These are phyloP conservation scores for Kodamaea lidongshanica DNA, from an alignment of 805 yeast genomes.

Conservation along the genomic window DNA sequence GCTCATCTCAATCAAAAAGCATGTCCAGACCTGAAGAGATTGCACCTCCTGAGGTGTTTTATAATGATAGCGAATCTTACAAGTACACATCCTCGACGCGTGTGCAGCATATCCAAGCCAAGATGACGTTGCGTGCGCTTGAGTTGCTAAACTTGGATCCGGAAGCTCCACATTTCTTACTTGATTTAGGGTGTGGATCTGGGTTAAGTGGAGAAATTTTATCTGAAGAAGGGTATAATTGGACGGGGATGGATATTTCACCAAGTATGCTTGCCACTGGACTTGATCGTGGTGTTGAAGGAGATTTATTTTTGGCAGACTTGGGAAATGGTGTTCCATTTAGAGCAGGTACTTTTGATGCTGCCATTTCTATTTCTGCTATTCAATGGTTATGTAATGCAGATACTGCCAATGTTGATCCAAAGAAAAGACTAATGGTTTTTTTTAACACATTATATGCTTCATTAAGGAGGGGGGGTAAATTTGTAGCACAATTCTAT, in stretches of 20 bases:
- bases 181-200: slow-evolving; percentile 96
- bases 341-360: slow-evolving; percentile 94
- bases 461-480: slow-evolving; percentile 85
- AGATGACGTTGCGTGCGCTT: slow-evolving; percentile 90
- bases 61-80: slow-evolving; percentile 81
- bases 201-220: slow-evolving; percentile 93
- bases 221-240: slow-evolving; percentile 86
- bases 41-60: slow-evolving; percentile 95
- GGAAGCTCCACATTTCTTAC: slow-evolving; percentile 56
- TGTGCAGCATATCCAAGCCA: slow-evolving; percentile 97
- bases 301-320: slow-evolving; percentile 86
- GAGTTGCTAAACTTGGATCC: slow-evolving; percentile 72
- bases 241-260: slow-evolving; percentile 96
- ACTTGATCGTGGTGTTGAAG: slow-evolving; percentile 84
- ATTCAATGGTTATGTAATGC: slow-evolving; percentile 99
- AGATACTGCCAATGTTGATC: slow-evolving; percentile 75
- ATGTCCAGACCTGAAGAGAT: slow-evolving; percentile 96
- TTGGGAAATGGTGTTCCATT: slow-evolving; percentile 94
- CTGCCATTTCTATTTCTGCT: slow-evolving; percentile 90
- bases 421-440: slow-evolving; percentile 68
- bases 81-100: slow-evolving; percentile 92
- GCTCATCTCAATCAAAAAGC: too few species aligned
- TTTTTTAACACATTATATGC: slow-evolving; percentile 89
- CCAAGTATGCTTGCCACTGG: slow-evolving; percentile 96
- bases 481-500: slow-evolving; percentile 94